Percentiles rank a stretch among this genome's conserved stretches.
phyloP scores from a whole-genome alignment of 192 early-diverging fungal species.

The Piromyces sp. region DNA sequence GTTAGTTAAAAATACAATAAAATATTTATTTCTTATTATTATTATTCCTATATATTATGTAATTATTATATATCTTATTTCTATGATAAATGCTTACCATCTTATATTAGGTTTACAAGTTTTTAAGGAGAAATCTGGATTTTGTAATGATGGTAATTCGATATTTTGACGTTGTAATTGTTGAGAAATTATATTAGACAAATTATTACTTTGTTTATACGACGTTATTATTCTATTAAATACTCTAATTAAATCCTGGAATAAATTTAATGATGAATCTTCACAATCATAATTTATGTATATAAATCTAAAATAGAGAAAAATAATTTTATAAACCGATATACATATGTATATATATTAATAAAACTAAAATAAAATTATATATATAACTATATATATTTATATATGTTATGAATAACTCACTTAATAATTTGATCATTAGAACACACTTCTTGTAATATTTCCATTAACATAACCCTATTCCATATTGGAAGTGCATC shows the following conservation, averaged over 20 bases:
- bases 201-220: conserved; percentile 25
- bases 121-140: background rate
- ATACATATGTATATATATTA: too few relatives aligned
- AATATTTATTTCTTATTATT: too few relatives aligned
- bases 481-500: conserved; percentile 60
- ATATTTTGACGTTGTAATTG: background rate
- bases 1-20: too few relatives aligned
- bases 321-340: too few relatives aligned
- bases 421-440: conserved; percentile 41
- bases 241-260: conserved; percentile 61
- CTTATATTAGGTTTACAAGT: background rate
- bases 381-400: too few relatives aligned
- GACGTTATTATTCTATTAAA: conserved; percentile 50
- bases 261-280: conserved; percentile 51
- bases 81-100: background rate
- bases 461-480: conserved; percentile 61
- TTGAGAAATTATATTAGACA: background rate
- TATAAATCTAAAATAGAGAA: conserved; percentile 16
- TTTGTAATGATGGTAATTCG: background rate
- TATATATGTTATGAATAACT: too few relatives aligned
- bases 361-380: too few relatives aligned
- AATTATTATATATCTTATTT: too few relatives aligned
- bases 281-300: conserved; percentile 63
- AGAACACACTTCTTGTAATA: conserved; percentile 46
- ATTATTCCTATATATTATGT: too few relatives aligned